Percentiles rank a stretch among this genome's conserved stretches.
These are phyloP conservation scores for Cordyceps javanica DNA, from an alignment of 2,329 filamentous ascomycete species.

Conservation along the genomic window DNA sequence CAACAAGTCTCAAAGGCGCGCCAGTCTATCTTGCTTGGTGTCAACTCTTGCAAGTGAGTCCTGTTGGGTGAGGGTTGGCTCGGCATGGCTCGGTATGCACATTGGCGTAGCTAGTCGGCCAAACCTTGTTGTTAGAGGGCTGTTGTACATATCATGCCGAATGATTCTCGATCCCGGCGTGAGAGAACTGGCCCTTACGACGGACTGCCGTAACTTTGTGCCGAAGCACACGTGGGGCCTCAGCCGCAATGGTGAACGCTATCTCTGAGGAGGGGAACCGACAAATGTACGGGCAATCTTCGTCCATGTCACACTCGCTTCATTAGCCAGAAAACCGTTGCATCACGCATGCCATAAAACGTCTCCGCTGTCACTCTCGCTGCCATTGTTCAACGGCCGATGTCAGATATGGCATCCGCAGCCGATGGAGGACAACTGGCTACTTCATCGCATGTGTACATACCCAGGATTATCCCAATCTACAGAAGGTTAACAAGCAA, in stretches of 20 bases:
- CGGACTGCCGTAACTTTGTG: not conserved
- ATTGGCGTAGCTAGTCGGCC: too few relatives aligned
- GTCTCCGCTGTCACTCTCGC: not conserved
- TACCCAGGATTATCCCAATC: too few relatives aligned
- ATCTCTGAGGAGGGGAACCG: not conserved
- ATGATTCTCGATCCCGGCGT: not conserved
- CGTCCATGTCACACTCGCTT: not conserved
- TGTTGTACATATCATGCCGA: not conserved
- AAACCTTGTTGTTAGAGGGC: too few relatives aligned
- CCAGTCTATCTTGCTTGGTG: too few relatives aligned
- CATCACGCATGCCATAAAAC: not conserved
- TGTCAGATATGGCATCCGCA: not conserved
- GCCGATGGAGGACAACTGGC: too few relatives aligned
- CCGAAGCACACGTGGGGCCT: not conserved
- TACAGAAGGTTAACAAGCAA: too few relatives aligned
- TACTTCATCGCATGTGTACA: too few relatives aligned
- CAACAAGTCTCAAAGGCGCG: too few relatives aligned
- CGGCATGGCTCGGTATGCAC: too few relatives aligned
- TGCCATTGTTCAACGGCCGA: not conserved
- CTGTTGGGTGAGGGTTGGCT: too few relatives aligned
- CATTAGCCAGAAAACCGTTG: not conserved
- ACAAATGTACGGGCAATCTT: not conserved
- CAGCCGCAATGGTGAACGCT: not conserved
- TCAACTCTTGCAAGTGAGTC: too few relatives aligned
- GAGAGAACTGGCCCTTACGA: not conserved